Conservation (phyloP, 2,329 filamentous ascomycete species). For the Saccharata proteae region DNA sequence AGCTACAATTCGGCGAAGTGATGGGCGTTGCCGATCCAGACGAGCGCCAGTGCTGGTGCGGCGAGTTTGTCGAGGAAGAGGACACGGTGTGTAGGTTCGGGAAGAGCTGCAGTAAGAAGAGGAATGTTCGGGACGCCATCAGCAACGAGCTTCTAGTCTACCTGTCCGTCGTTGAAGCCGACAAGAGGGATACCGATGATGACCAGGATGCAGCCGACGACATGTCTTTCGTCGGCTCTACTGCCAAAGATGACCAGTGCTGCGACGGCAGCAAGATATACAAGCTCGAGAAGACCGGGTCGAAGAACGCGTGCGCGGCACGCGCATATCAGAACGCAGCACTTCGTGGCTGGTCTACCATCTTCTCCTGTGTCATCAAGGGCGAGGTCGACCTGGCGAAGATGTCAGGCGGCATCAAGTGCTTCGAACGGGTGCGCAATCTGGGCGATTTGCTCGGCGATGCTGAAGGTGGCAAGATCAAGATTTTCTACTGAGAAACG, state of each 20-base stretch:
- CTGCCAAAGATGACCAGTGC: background rate
- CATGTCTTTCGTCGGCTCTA: background rate
- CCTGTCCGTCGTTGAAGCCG: constrained; percentile 4
- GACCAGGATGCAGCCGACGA: background rate
- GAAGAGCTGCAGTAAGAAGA: background rate
- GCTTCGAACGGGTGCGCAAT: constrained; percentile 1
- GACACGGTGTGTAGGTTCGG: constrained; percentile 1
- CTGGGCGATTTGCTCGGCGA: background rate
- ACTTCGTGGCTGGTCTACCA: constrained; percentile 3
- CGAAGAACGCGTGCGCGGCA: background rate
- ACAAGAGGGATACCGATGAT: background rate
- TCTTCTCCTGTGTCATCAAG: background rate
- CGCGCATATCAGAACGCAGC: constrained; percentile 5
- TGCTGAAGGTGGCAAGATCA: background rate
- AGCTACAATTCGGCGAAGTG: constrained; percentile 2
- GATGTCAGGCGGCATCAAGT: background rate
- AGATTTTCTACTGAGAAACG: constrained; percentile 4
- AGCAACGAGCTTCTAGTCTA: background rate
- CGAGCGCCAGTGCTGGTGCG: background rate
- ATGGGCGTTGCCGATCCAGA: background rate
- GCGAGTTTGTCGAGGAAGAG: background rate
- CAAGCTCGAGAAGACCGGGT: constrained; percentile 2
- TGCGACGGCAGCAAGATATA: constrained; percentile 2
- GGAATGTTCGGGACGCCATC: background rate
- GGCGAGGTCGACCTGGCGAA: background rate